Evolutionary conservation across 2,329 filamentous ascomycete genomes (phyloP).

Genomic region (Phialophora chinensis): DNA sequence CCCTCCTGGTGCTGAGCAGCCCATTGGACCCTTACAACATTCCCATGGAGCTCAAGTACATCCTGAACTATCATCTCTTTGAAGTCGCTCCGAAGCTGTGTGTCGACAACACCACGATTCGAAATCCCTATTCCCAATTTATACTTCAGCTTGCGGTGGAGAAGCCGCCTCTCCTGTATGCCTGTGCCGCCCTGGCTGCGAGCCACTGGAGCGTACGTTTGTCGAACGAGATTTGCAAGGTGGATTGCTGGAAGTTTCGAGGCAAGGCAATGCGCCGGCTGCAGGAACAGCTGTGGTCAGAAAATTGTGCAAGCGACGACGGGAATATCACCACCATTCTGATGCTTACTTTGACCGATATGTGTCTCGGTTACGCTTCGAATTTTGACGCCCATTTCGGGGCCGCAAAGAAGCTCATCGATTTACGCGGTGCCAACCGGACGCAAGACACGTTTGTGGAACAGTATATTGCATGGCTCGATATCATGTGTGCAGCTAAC

Average conservation of each 20-base stretch:
- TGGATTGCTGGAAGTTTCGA: constrained; percentile 15
- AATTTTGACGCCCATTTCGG: constrained; percentile 24
- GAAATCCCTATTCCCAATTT: constrained; percentile 22
- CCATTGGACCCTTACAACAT: constrained; percentile 19
- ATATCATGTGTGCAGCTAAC: constrained; percentile 21
- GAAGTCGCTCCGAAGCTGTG: constrained; percentile 20
- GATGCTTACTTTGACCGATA: constrained; percentile 23
- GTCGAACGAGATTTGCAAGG: constrained; percentile 4
- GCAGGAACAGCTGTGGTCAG: constrained; percentile 25
- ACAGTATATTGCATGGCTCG: constrained; percentile 22
- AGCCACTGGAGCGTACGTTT: constrained; percentile 18
- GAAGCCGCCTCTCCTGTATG: constrained; percentile 22
- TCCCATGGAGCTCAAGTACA: constrained; percentile 16
- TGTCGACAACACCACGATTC: constrained; percentile 6
- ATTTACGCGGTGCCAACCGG: constrained; percentile 15
- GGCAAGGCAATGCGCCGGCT: constrained; percentile 22
- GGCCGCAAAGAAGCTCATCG: constrained; percentile 17
- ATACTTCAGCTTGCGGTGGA: constrained; percentile 22
- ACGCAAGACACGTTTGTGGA: constrained; percentile 20
- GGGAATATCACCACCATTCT: constrained; percentile 19
- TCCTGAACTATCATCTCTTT: constrained; percentile 21
- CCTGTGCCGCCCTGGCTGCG: constrained; percentile 21
- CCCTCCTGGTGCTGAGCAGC: neutral
- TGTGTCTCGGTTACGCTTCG: constrained; percentile 16
- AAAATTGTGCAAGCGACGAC: constrained; percentile 18